Percentiles rank a stretch among this genome's conserved stretches.
Conservation (phyloP, 139 green algal genomes). For the Volvox africanus region DNA sequence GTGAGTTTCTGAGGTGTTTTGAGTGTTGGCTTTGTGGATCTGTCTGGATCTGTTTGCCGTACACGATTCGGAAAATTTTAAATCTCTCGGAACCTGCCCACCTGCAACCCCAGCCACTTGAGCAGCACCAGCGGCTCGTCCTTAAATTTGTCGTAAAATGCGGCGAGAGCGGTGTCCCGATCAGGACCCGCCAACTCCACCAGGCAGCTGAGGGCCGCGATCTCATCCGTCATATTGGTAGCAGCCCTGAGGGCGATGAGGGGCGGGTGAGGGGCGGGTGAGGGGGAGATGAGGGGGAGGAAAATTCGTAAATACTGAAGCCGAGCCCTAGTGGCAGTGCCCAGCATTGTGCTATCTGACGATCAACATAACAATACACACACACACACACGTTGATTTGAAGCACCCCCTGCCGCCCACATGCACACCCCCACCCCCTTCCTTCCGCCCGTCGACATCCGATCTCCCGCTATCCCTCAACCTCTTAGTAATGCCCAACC, state of each 20-base stretch:
- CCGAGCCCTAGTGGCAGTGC: no score
- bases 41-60: no score
- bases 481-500: neutral
- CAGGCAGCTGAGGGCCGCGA: slow-evolving; percentile 85
- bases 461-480: neutral
- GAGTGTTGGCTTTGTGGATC: no score
- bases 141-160: slow-evolving; percentile 83
- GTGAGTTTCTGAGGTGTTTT: no score
- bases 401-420: neutral
- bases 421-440: neutral
- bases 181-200: slow-evolving; percentile 64
- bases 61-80: no score
- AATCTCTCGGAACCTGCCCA: neutral
- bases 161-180: slow-evolving; percentile 72
- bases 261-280: neutral
- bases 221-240: slow-evolving; percentile 98
- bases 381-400: no score
- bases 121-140: slow-evolving; percentile 91
- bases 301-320: neutral
- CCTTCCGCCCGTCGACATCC: neutral
- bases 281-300: neutral
- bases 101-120: slow-evolving; percentile 93
- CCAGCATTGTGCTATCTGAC: no score
- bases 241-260: slow-evolving; percentile 59
- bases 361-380: no score